phyloP scores from a whole-genome alignment of 495 filamentous ascomycete genomes.

The Corynascus novoguineensis region DNA sequence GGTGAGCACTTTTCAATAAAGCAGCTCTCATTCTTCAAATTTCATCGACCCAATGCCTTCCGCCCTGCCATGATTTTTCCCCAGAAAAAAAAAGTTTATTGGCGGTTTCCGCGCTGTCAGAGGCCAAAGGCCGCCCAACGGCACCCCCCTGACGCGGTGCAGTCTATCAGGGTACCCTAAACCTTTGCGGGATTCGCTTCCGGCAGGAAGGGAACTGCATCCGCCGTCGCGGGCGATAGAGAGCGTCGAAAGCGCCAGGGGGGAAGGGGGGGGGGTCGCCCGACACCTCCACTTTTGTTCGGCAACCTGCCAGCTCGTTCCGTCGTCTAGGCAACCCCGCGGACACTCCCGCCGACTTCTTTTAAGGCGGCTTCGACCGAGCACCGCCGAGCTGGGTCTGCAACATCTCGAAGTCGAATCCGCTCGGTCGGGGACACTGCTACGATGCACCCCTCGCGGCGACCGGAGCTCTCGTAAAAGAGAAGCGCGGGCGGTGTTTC shows the following conservation, averaged over 20 bases:
- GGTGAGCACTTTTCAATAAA: constrained; percentile 18
- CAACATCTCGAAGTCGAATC: neutral
- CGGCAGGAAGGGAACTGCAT: neutral
- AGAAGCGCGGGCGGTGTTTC: neutral
- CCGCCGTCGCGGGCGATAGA: neutral
- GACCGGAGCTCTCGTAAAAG: neutral
- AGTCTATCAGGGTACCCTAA: constrained; percentile 2
- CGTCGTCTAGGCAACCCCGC: neutral
- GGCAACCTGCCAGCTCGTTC: neutral
- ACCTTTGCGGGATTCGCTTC: neutral
- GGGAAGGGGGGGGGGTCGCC: neutral
- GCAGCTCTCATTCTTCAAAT: constrained; percentile 8
- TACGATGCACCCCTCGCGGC: neutral
- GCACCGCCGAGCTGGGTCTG: constrained; percentile 1
- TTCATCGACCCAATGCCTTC: neutral
- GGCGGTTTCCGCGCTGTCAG: neutral
- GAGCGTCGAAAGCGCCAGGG: neutral
- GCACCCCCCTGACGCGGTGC: neutral
- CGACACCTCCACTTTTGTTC: neutral
- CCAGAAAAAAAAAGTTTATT: neutral
- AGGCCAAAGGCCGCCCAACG: neutral
- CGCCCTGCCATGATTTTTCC: neutral
- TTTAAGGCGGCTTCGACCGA: neutral
- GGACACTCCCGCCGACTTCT: neutral
- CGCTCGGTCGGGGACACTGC: neutral